A percentile compares a stretch with the other conserved stretches of the same genome.
phyloP scores from a whole-genome alignment of 2,329 filamentous ascomycete genomes.

The Fusarium sp. region DNA sequence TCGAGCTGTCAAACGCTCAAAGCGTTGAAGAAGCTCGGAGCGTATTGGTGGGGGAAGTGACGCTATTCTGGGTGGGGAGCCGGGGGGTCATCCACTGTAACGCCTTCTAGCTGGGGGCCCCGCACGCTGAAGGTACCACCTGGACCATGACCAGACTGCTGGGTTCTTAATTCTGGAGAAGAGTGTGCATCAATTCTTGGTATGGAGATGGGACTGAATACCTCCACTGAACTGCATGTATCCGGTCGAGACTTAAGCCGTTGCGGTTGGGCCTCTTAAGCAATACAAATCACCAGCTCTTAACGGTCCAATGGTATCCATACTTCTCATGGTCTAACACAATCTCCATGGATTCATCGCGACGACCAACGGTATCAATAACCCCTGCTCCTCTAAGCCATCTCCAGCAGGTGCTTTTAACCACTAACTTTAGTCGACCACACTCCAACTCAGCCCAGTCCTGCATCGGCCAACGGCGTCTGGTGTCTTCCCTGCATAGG shows the following conservation, averaged over 20 bases:
- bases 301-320: background rate
- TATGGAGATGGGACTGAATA: background rate
- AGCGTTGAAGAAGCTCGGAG: constrained; percentile 28
- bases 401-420: constrained; percentile 35
- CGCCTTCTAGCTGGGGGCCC: constrained; percentile 26
- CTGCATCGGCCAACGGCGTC: constrained; percentile 22
- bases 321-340: background rate
- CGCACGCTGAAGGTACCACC: constrained; percentile 22
- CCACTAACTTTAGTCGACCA: constrained; percentile 26
- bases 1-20: constrained; percentile 38
- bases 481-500: constrained; percentile 1
- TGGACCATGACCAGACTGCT: constrained; percentile 18
- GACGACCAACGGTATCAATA: constrained; percentile 9
- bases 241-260: background rate
- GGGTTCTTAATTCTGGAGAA: constrained; percentile 15
- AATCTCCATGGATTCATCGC: constrained; percentile 2
- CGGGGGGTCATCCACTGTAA: constrained; percentile 15
- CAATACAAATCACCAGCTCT: background rate
- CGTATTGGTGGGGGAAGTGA: constrained; percentile 28
- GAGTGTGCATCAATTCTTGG: background rate
- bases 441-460: constrained; percentile 16
- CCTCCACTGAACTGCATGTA: background rate
- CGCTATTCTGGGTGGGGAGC: constrained; percentile 33
- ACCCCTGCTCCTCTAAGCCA: constrained; percentile 35
- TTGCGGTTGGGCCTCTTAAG: background rate